Base-by-base conservation (phyloP, 306 rosid species). In the Prosopis cineraria region DNA sequence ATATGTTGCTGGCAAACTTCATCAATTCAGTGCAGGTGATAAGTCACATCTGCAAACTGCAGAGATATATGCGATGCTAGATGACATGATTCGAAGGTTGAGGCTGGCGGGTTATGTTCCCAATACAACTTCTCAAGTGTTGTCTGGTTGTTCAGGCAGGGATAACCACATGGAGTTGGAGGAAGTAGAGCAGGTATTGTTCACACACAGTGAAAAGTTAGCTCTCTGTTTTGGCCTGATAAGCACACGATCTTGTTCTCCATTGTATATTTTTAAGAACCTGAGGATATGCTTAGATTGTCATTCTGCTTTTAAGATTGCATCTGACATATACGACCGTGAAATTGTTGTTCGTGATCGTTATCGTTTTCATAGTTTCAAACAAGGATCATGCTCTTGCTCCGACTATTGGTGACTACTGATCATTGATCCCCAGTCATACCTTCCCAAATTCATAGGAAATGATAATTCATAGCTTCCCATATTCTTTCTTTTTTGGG, bases 151-250 rank as follows among this genome's bases (percentile, higher is more conserved):
- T 81, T 80, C 85, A 22, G 37, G 24, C 6, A 22, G 68, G 20
- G 84, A 80, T 27, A 84, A 65, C 70, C 60, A 63, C 72, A 56
- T 64, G 10, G 83, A 80, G 36, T 19, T 72, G 77, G 97, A 92
- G 90, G 97, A 88, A 83, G 81, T 83, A 36, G 97, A 90, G 62
- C 93, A 88, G 78, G 88, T 85, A 31, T 36, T 90, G 82, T 88
- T 92, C 83, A 75, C 83, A 74, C 95, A 90, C 66, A 88, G 95
- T 84, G 97, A 92, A 85, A 92, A 92, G 81, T 77, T 92, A 14
- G 91, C 95, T 44, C 87, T 90, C 16, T 89, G 91, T 85, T 90
- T 88, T 84, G 97, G 95, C 64, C 90, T 92, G 62, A 79, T 84
- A 30, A 85, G 82, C 84, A 92, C 93, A 41, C 27, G 78, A 78